A percentile compares a stretch with the other conserved stretches of the same genome.
Conservation (phyloP, 202 grass and related monocot species). For the Hordeum pubiflorum region DNA sequence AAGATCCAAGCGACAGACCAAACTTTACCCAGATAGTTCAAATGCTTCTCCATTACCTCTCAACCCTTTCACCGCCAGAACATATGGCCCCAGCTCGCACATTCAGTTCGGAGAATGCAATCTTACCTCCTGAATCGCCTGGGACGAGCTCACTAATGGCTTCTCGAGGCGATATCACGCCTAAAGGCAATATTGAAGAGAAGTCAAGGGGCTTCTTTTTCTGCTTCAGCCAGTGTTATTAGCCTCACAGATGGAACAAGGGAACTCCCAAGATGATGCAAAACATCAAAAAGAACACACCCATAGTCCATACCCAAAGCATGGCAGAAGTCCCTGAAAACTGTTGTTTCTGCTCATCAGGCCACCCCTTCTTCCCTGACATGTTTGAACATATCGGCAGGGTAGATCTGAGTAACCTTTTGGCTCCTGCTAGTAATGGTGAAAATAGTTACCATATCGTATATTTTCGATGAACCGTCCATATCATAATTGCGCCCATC, state of each 20-base stretch:
- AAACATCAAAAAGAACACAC: conserved; percentile 11
- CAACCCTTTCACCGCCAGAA: conserved; percentile 59
- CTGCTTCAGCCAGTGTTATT: conserved; percentile 97
- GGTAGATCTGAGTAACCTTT: conserved; percentile 41
- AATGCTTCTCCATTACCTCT: conserved; percentile 90
- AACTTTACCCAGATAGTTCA: conserved; percentile 93
- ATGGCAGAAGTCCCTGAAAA: conserved; percentile 29
- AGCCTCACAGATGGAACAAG: conserved; percentile 19
- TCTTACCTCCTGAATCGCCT: conserved; percentile 87
- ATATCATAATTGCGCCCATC: conserved; percentile 7
- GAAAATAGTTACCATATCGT: conserved; percentile 27
- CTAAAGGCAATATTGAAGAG: conserved; percentile 47
- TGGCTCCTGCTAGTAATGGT: conserved; percentile 35
- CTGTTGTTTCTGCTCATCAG: conserved; percentile 34
- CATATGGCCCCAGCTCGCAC: conserved; percentile 44
- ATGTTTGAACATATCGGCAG: conserved; percentile 34
- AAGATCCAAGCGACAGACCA: conserved; percentile 76
- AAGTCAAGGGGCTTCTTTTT: conserved; percentile 74
- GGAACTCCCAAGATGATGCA: background rate
- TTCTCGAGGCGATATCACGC: conserved; percentile 56
- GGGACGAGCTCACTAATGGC: conserved; percentile 90
- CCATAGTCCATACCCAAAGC: conserved; percentile 24
- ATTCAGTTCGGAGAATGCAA: conserved; percentile 79
- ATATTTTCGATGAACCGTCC: conserved; percentile 16
- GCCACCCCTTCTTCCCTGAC: conserved; percentile 15